phyloP scores from a whole-genome alignment of 23 red algal species.

The Gracilaria gracilis region DNA sequence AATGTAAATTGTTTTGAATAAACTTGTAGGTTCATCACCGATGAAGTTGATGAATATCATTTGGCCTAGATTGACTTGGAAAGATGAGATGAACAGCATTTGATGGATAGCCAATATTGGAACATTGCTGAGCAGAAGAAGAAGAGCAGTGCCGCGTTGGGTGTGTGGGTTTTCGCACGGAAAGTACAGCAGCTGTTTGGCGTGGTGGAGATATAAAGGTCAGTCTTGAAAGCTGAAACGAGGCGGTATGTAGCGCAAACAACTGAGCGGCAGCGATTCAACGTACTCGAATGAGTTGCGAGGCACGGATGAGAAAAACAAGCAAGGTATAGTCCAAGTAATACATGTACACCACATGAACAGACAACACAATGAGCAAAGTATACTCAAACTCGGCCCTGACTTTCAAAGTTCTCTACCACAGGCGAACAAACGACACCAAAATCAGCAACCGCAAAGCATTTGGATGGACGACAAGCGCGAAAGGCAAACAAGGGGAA shows the following conservation, averaged over 20 bases:
- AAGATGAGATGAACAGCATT: constrained; percentile 19
- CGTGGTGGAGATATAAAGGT: background rate
- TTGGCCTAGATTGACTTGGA: constrained; percentile 25
- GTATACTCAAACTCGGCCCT: constrained; percentile 71
- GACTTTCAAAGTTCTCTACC: constrained; percentile 38
- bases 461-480: too few relatives aligned
- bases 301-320: constrained; percentile 61
- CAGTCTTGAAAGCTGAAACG: background rate
- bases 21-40: constrained; percentile 47
- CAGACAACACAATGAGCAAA: constrained; percentile 29
- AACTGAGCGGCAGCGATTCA: background rate
- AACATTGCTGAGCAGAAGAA: constrained; percentile 74
- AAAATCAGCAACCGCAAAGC: background rate
- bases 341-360: constrained; percentile 73
- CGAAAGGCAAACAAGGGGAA: background rate
- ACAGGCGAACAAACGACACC: background rate
- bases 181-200: constrained; percentile 49
- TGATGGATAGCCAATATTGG: constrained; percentile 60
- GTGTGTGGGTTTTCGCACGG: constrained; percentile 30
- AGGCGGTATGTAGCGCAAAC: background rate
- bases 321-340: constrained; percentile 61
- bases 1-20: constrained; percentile 52
- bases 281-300: constrained; percentile 71
- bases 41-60: constrained; percentile 82
- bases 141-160: constrained; percentile 46